phyloP scores from a whole-genome alignment of 805 yeast species.

The Spathaspora arborariae region DNA sequence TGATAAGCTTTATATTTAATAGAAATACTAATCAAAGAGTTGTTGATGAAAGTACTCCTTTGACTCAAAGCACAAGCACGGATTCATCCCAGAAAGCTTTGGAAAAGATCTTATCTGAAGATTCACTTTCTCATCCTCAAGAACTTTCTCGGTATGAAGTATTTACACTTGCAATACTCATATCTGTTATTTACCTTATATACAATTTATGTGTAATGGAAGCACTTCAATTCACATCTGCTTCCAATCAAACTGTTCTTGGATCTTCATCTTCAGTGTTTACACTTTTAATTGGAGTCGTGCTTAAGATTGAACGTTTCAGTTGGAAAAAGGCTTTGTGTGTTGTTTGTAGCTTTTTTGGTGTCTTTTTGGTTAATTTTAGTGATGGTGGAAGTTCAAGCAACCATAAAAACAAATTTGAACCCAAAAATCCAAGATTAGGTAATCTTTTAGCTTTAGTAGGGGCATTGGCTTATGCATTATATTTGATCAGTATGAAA shows the following conservation, averaged over 20 bases:
- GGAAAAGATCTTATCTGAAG: conserved; percentile 6
- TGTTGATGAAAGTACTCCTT: not conserved
- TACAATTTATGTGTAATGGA: conserved; percentile 39
- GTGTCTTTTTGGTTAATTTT: conserved; percentile 44
- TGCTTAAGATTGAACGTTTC: conserved; percentile 39
- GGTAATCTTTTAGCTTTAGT: conserved; percentile 45
- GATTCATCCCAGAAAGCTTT: conserved; percentile 3
- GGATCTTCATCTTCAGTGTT: conserved; percentile 51
- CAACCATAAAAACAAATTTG: conserved; percentile 19
- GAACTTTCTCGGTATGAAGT: conserved; percentile 28
- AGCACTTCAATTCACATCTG: conserved; percentile 47
- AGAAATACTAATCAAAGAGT: not conserved
- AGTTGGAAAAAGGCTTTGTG: conserved; percentile 40
- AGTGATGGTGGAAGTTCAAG: conserved; percentile 19
- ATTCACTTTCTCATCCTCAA: conserved; percentile 6
- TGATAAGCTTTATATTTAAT: conserved; percentile 5
- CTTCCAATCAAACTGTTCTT: conserved; percentile 49
- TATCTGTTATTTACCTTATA: conserved; percentile 38
- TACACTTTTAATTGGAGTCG: conserved; percentile 43
- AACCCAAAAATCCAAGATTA: conserved; percentile 35
- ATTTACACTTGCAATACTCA: conserved; percentile 31
- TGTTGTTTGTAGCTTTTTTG: conserved; percentile 41
- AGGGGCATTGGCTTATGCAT: conserved; percentile 46
- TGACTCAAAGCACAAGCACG: not conserved
- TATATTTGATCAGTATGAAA: conserved; percentile 42